phyloP scores from a whole-genome alignment of 2,329 filamentous ascomycete species.

The Gnomoniopsis smithogilvyi region DNA sequence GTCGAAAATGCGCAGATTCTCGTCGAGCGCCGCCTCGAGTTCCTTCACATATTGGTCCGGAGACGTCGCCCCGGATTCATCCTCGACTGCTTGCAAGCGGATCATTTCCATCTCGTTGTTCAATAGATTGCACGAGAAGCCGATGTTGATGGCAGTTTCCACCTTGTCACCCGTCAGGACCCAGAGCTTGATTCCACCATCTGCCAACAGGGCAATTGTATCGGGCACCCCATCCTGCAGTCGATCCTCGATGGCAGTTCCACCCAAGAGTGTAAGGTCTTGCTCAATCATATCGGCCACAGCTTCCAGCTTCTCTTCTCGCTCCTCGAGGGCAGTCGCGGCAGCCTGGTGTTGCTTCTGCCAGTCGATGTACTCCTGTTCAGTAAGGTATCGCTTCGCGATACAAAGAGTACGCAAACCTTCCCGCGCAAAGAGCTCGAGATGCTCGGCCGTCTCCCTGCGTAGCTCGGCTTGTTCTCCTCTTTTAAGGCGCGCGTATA shows the following conservation, averaged over 20 bases:
- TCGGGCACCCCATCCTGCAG: conserved; percentile 96
- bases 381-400: conserved; percentile 74
- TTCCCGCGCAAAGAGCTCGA: conserved; percentile 96
- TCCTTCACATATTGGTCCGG: conserved; percentile 51
- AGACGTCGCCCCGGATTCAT: conserved; percentile 48
- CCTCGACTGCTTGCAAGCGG: conserved; percentile 79
- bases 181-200: conserved; percentile 98
- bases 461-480: conserved; percentile 85
- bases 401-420: conserved; percentile 93
- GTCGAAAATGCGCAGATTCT: conserved; percentile 67
- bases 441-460: conserved; percentile 80
- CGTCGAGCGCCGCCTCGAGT: conserved; percentile 70
- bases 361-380: conserved; percentile 83
- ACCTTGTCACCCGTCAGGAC: conserved; percentile 98
- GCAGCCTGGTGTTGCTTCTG: conserved; percentile 84
- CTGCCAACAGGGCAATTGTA: conserved; percentile 84
- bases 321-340: conserved; percentile 75
- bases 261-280: conserved; percentile 81
- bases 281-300: conserved; percentile 90
- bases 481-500: conserved; percentile 83
- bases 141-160: conserved; percentile 99
- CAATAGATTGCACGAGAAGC: conserved; percentile 95
- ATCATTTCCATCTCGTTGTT: conserved; percentile 98
- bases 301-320: conserved; percentile 89
- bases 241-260: conserved; percentile 95